Base-by-base conservation (phyloP, 1,284 basidiomycete genomes). In the Vanrija sp. region DNA sequence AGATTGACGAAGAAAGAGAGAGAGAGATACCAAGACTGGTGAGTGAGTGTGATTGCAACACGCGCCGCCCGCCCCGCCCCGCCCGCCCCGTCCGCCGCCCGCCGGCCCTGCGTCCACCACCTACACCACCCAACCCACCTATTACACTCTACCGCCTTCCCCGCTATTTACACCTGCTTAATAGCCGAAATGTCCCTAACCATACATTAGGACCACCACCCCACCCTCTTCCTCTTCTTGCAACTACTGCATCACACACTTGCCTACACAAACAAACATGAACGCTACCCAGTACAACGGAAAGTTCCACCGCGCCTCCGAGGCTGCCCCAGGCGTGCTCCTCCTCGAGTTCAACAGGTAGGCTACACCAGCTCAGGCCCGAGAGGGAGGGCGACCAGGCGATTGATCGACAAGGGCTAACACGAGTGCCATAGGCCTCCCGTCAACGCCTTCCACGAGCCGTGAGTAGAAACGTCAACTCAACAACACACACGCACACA, bases 391-490 rank as follows among this genome's bases (percentile, higher is more conserved):
- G n/a, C n/a, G n/a, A n/a, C 23, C 23, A 19, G 7, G 37, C 37
- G 16, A n/a, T 39, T 3, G n/a, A n/a, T 39, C 38, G n/a, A 20
- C 38, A 18, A 15, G 18, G 19, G 38, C 38, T 39, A 18, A 39
- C 38, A 15, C 5, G 15, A 25, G 22, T 46, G 6, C 61, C 31
- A 31, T 12, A 88, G 87, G 46, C 73, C 77, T 2, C 88, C 88
- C 0, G 85, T 89, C 19, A 91, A 91, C 66, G 86, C 88, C 0
- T 88, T 89, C 71, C 78, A 80, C 46, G 78, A 81, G 53, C 79
- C 81, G 83, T 85, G 56, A 61, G 78, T 64, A 39, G 3, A 2
- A 23, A 10, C 51, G 57, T 64, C 37, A n/a, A 43, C 52, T 15
- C 27, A 22, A 27, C 18, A 35, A 35, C 19, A 35, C 46, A 24